These are phyloP conservation scores for Papiliotrema laurentii DNA, from an alignment of 1,284 basidiomycete genomes.

Conservation along the genomic window DNA sequence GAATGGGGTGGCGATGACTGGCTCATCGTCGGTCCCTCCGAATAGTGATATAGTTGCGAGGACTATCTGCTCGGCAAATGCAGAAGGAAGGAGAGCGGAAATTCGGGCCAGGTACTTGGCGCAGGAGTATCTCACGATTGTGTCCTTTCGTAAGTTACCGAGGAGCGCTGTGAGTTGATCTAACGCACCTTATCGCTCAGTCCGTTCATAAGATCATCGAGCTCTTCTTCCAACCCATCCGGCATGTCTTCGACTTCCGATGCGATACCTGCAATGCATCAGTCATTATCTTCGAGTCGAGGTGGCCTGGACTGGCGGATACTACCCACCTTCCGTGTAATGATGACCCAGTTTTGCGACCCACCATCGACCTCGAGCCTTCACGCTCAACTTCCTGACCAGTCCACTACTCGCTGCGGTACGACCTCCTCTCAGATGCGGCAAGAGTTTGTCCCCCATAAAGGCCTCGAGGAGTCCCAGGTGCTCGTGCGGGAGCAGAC, in stretches of 20 bases:
- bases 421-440: conserved; percentile 36
- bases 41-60: conserved; percentile 71
- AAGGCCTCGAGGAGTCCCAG: conserved; percentile 36
- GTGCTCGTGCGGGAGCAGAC: conserved; percentile 24
- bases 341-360: conserved; percentile 27
- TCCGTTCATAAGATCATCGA: conserved; percentile 69
- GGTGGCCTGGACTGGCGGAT: not conserved
- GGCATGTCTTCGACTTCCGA: conserved; percentile 65
- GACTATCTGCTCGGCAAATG: conserved; percentile 73
- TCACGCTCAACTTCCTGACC: conserved; percentile 43
- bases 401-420: conserved; percentile 38
- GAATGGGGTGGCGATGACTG: conserved; percentile 30
- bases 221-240: conserved; percentile 68
- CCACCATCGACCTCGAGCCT: conserved; percentile 46
- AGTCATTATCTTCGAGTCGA: not conserved
- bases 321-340: not conserved
- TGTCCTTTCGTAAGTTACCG: conserved; percentile 65
- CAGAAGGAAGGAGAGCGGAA: conserved; percentile 68
- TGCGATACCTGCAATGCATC: conserved; percentile 17
- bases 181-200: conserved; percentile 73
- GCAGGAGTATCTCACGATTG: conserved; percentile 88
- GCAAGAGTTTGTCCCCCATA: conserved; percentile 25
- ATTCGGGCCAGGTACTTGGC: conserved; percentile 90
- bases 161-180: too few species aligned
- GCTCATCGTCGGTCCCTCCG: conserved; percentile 47